Conservation (phyloP, 78 protist genomes). For the Dictyostelium capitatum region DNA sequence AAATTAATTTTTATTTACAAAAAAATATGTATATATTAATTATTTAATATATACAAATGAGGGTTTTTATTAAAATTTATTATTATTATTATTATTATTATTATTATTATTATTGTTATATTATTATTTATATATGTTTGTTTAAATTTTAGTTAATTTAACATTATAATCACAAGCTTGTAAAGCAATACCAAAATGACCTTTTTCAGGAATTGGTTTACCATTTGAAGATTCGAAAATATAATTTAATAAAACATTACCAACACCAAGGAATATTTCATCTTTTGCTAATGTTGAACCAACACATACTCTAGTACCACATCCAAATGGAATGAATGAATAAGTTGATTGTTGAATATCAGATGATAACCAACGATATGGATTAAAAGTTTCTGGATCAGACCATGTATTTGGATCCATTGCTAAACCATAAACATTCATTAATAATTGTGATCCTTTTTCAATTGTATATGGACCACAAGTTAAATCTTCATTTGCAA, state of each 20-base stretch:
- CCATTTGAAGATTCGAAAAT: not conserved
- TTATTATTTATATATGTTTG: not conserved
- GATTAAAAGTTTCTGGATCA: slow-evolving; percentile 48
- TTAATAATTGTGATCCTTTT: slow-evolving; percentile 31
- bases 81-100: too few relatives aligned
- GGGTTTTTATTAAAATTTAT: too few relatives aligned
- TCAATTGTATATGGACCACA: slow-evolving; percentile 38
- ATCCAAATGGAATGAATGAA: slow-evolving; percentile 43
- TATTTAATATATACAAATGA: too few relatives aligned
- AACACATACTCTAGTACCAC: slow-evolving; percentile 63
- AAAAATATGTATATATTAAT: too few relatives aligned
- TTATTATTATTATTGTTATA: too few relatives aligned
- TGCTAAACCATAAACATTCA: slow-evolving; percentile 68
- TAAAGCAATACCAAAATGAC: slow-evolving; percentile 67
- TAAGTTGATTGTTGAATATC: not conserved
- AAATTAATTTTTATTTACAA: too few relatives aligned
- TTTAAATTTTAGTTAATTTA: slow-evolving; percentile 14
- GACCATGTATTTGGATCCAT: slow-evolving; percentile 28
- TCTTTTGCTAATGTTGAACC: slow-evolving; percentile 57
- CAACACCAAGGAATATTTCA: slow-evolving; percentile 50
- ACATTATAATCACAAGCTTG: slow-evolving; percentile 2
- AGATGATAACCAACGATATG: slow-evolving; percentile 44
- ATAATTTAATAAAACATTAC: slow-evolving; percentile 40
- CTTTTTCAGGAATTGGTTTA: slow-evolving; percentile 32
- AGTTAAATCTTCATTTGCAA: not conserved